Base-by-base conservation (phyloP, 495 filamentous ascomycete genomes). In the Neurospora discreta region DNA sequence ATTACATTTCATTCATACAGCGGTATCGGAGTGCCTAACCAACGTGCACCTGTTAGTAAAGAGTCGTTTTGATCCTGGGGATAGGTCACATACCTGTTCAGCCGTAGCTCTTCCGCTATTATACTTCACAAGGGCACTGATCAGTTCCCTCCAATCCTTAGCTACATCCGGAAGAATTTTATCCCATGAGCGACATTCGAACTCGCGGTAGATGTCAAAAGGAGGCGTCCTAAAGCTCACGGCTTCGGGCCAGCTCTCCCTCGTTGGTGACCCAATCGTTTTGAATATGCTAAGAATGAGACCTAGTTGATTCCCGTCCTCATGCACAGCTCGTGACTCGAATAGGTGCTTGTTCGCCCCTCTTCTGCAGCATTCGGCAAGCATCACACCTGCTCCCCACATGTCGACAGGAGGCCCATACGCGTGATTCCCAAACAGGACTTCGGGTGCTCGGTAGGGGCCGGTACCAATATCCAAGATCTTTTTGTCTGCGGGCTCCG, bases 381-480 rank as follows among this genome's bases (percentile, higher is more conserved):
- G 89, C 39, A 96, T 90, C 74, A 90, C 90, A 2, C 95, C 95
- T 3, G 92, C 90, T 5, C 91, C 92, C 95, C 95, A 99, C 74
- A 97, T 87, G 82, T 99, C 95, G 9, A 98, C 82, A 8, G 85
- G 79, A 3, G 83, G 75, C 30, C 85, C 87, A 77, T 99, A 99
- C 1, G 81, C 84, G 40, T 80, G 86, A 73, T 91, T 87, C 11
- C 95, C 96, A 79, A 99, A 99, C 13, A 99, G 83, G 3, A 94
- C 85, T 80, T 99, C 95, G 0, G 95, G 95, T 0, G 95, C 85
- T 15, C 96, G 89, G 78, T 99, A 99, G 69, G 89, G 89, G 0
- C 94, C 93, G 0, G 95, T 98, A 7, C 95, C 95, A 11, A 99
- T 90, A 79, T 99, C 95, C 16, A 93, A 90, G 73, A 97, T 91